Evolutionary conservation across 2,329 filamentous ascomycete genomes (phyloP).

Genomic region (Pyricularia sp.): DNA sequence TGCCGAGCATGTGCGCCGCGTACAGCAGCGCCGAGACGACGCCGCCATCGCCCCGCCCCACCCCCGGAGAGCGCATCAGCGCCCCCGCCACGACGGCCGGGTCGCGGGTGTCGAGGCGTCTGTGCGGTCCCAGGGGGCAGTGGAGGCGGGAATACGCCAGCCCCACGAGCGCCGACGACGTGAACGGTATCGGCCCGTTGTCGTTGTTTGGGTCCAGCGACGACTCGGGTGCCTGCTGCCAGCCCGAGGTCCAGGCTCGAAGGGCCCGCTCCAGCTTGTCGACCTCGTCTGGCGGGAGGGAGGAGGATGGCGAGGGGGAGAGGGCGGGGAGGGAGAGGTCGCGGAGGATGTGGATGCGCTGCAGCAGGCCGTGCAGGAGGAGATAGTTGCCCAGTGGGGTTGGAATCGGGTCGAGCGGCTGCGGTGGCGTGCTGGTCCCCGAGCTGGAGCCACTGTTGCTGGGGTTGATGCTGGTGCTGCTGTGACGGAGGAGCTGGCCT

Average conservation of each 20-base stretch:
- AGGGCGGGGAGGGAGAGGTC: constrained; percentile 13
- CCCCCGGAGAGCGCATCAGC: constrained; percentile 24
- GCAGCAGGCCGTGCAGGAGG: constrained; percentile 38
- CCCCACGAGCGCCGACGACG: constrained; percentile 20
- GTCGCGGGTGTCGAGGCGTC: constrained; percentile 32
- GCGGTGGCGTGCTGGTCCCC: constrained; percentile 7
- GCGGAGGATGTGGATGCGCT: constrained; percentile 38
- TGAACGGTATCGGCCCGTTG: constrained; percentile 39
- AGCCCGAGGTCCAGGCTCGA: constrained; percentile 35
- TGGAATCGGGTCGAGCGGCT: not conserved
- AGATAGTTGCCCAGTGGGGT: constrained; percentile 36
- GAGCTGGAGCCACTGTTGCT: constrained; percentile 14
- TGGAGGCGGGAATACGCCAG: constrained; percentile 17
- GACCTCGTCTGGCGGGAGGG: constrained; percentile 23
- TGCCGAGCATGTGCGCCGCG: constrained; percentile 39
- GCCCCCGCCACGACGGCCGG: constrained; percentile 30
- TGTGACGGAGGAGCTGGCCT: constrained; percentile 14
- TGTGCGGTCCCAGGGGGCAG: constrained; percentile 30
- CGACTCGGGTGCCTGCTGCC: constrained; percentile 38
- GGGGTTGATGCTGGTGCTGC: constrained; percentile 12
- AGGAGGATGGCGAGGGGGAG: constrained; percentile 4
- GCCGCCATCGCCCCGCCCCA: constrained; percentile 19
- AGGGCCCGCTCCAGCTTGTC: constrained; percentile 30
- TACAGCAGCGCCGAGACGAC: constrained; percentile 37
- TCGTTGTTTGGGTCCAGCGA: constrained; percentile 39